Base-by-base conservation (phyloP, 768 basidiomycete species). In the Mycena haematopus region DNA sequence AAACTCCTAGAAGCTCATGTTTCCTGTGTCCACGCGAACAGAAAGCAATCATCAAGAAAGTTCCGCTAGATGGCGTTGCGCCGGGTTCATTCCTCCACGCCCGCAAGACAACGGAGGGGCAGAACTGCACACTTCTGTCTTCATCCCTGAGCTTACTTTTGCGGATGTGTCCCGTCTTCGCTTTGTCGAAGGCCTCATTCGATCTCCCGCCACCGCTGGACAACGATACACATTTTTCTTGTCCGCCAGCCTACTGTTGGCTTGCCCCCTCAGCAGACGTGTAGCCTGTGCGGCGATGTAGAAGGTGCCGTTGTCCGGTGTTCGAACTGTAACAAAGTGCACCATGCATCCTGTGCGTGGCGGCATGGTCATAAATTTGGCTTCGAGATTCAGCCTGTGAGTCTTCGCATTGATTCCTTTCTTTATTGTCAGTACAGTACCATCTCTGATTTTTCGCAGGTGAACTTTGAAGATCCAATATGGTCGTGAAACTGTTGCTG, bases 301-400 rank as follows among this genome's bases (percentile, higher is more conserved):
- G 85, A 88, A 35, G 96, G 96, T 8, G 92, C 93, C 3, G 90
- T 91, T 42, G 80, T 96, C 29, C 85, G 87, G 45, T 99, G 97
- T 77, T 84, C 78, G 44, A 94, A 95, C 69, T 98, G 97, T 72
- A 74, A 77, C 17, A 85, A 82, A 54, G 87, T 91, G 66, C 95
- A 89, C 73, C 97, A 99, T 73, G 81, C 89, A 9, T 89, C 93
- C 0, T 99, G 97, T 73, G 97, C 94, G 21, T 98, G 93, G 92
- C 84, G 82, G 56, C 80, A 87, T 42, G 90, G 90, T 0, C 86
- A 90, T 77, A 89, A 82, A 67, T 95, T 99, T 67, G 95, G 93
- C 29, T 97, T 99, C 74, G 96, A 99, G 77, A 85, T 99, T 42
- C 90, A 90, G 69, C 84, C 89, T 36, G 94, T 91, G 67, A 71